Evolutionary conservation across 2,329 filamentous ascomycete species (phyloP).

Genomic region (Dothistroma pini): DNA sequence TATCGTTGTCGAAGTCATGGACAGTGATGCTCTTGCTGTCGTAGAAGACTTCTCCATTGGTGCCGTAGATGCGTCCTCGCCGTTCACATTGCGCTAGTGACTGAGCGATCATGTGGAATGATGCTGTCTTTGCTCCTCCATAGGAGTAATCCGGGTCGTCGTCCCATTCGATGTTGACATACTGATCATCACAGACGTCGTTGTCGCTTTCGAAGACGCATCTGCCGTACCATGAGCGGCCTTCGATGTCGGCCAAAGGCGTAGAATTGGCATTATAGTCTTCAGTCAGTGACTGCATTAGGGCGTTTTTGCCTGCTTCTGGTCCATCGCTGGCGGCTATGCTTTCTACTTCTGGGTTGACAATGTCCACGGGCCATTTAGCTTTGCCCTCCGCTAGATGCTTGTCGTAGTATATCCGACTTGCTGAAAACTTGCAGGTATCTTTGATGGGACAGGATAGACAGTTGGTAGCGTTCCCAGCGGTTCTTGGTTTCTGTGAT

Average conservation of each 20-base stretch:
- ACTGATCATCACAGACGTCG: conserved; percentile 88
- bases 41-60: conserved; percentile 78
- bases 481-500: conserved; percentile 68
- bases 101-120: conserved; percentile 91
- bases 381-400: conserved; percentile 64
- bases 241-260: conserved; percentile 46
- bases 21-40: conserved; percentile 74
- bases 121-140: conserved; percentile 68
- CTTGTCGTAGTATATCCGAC: conserved; percentile 72
- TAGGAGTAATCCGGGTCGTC: conserved; percentile 53
- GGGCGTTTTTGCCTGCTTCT: conserved; percentile 49
- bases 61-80: conserved; percentile 81
- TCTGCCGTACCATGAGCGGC: conserved; percentile 73
- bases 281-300: conserved; percentile 49
- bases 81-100: conserved; percentile 84
- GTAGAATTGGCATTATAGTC: conserved; percentile 56
- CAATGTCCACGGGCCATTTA: conserved; percentile 80
- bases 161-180: conserved; percentile 83
- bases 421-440: conserved; percentile 80
- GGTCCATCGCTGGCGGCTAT: conserved; percentile 49
- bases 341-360: conserved; percentile 90
- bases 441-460: conserved; percentile 70
- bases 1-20: conserved; percentile 63
- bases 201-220: conserved; percentile 95
- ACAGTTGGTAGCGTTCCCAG: conserved; percentile 81